Conservation (phyloP, 176 grass and related monocot species). For the Juncus inflexus region DNA sequence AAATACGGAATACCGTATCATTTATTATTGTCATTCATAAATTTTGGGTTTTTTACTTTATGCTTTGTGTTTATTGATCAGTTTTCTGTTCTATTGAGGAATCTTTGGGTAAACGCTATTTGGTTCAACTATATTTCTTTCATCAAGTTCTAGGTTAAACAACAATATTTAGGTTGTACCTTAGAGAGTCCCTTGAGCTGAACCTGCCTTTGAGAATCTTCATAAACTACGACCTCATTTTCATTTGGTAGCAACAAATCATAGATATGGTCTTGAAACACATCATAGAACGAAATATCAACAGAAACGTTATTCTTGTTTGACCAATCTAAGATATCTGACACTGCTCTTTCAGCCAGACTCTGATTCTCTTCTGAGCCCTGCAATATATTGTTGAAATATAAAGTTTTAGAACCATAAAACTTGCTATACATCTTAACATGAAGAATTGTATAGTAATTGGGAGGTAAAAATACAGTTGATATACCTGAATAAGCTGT, state of each 20-base stretch:
- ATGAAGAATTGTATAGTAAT: neutral
- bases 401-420: neutral
- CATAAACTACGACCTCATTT: neutral
- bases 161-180: neutral
- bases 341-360: conserved; percentile 9
- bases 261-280: conserved; percentile 23
- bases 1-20: too few relatives aligned
- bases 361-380: conserved; percentile 9
- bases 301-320: neutral
- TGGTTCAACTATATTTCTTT: too few relatives aligned
- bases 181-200: conserved; percentile 16
- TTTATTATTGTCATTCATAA: too few relatives aligned
- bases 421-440: neutral
- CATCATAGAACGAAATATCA: conserved; percentile 23
- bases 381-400: neutral
- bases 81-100: too few relatives aligned
- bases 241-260: conserved; percentile 18
- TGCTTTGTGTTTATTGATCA: too few relatives aligned
- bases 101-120: too few relatives aligned
- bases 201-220: neutral
- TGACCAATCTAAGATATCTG: conserved; percentile 11
- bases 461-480: neutral
- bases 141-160: too few relatives aligned
- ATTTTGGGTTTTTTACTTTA: too few relatives aligned
- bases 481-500: conserved; percentile 21